Evolutionary conservation across 75 land plant species (phyloP), one percentile per base, ranked within the genome.

Genomic region (Chamaecyparis obtusa): DNA sequence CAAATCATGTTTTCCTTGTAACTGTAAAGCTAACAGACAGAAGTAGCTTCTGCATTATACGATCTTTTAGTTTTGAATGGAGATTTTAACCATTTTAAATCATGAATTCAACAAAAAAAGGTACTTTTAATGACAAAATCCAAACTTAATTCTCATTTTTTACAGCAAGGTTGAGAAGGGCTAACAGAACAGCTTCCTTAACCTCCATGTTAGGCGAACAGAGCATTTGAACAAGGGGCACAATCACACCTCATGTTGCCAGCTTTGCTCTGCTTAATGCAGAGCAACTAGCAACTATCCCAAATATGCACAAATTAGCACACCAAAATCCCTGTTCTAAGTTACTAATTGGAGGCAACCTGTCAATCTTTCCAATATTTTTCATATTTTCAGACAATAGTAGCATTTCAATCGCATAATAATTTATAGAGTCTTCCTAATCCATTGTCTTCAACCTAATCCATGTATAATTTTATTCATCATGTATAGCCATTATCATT

Each of bases 101-200:
- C 60, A 17, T 60, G 6, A 84, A 84, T 33, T 32, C 85, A 39
- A 39, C 41, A 1, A 39, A 39, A 84, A 24, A n/a, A n/a, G 15
- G 19, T 37, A 39, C 27, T 37, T 37, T 77, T 39, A 77, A 36
- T 17, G 80, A 3, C 24, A 64, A 7, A 87, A 81, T 27, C 21
- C 33, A 56, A 72, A 43, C 87, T 6, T 79, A 94, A 94, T 84
- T 89, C 85, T 96, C 97, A 35, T 94, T 94, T 67, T 92, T 93
- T 55, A 96, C 97, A 81, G 97, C 95, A 69, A 96, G 97, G 78
- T 96, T 96, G 74, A 94, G 91, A 32, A 96, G 90, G 8, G 96
- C 96, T 41, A 95, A 89, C 11, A 94, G 87, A 24, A 94, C 97
- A 21, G 96, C 91, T 89, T 91, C 94, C 84, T 88, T 82, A 30